These are phyloP conservation scores for Leccinum griseonigrum DNA, from an alignment of 1,284 basidiomycete species.

Conservation along the genomic window DNA sequence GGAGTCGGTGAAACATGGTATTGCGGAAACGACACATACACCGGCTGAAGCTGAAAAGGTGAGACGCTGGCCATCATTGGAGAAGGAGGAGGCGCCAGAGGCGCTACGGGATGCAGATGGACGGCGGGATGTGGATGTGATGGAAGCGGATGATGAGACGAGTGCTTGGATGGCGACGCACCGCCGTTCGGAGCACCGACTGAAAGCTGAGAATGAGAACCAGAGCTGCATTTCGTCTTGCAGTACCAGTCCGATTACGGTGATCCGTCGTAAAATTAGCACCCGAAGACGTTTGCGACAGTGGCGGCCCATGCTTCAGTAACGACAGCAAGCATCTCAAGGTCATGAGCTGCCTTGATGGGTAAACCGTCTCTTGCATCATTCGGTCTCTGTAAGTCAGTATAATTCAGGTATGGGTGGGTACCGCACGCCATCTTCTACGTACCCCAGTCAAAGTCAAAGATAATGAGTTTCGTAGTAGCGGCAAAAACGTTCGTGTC, in stretches of 20 bases:
- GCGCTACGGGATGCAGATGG: conserved; percentile 5
- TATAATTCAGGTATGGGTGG: no score
- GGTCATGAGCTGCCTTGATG: conserved; percentile 26
- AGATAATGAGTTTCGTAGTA: no score
- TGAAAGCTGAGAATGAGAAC: no score
- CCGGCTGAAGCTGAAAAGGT: conserved; percentile 17
- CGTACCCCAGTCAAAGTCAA: no score
- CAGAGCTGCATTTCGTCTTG: background rate
- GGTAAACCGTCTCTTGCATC: no score
- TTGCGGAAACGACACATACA: conserved; percentile 25
- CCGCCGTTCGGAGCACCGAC: no score
- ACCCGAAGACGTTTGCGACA: conserved; percentile 1
- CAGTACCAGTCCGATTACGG: no score
- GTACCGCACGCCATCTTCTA: no score
- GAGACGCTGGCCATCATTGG: conserved; percentile 14
- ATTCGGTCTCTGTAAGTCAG: no score
- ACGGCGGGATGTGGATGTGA: conserved; percentile 2
- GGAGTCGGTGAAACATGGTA: conserved; percentile 10
- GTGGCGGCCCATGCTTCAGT: no score
- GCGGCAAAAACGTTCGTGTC: no score
- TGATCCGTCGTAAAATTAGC: no score
- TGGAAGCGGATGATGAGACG: conserved; percentile 10
- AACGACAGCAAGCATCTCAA: background rate
- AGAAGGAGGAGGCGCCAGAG: conserved; percentile 6
- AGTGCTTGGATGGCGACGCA: background rate